Conservation (phyloP, 192 early-diverging fungal species). For the Rhizoclosmatium sp. region DNA sequence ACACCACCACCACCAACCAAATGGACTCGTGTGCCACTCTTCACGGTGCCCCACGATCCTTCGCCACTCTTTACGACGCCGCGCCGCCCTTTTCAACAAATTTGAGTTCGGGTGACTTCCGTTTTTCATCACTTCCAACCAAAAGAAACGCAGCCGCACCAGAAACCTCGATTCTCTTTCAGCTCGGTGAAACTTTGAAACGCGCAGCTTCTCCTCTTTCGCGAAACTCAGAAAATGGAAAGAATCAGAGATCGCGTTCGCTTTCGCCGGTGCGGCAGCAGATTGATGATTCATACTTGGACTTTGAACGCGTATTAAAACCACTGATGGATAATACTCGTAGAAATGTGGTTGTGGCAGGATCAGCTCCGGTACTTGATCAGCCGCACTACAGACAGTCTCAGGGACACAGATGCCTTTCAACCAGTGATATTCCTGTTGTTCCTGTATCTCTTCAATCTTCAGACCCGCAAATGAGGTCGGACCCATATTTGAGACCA, state of each 20-base stretch:
- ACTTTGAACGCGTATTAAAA: not conserved
- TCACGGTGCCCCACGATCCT: slow-evolving; percentile 31
- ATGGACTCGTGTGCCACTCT: slow-evolving; percentile 6
- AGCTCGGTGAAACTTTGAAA: not conserved
- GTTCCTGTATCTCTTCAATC: not conserved
- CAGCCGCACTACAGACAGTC: not conserved
- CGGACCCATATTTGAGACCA: slow-evolving; percentile 17
- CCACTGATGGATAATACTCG: not conserved
- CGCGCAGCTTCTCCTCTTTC: slow-evolving; percentile 1
- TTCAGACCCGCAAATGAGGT: slow-evolving; percentile 5
- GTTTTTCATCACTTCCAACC: slow-evolving; percentile 43
- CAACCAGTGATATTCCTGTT: not conserved
- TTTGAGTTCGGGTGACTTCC: slow-evolving; percentile 42
- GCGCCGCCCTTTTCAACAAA: slow-evolving; percentile 29
- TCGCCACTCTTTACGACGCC: slow-evolving; percentile 46
- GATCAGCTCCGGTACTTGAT: not conserved
- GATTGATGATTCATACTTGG: not conserved
- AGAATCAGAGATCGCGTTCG: not conserved
- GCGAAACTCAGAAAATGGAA: not conserved
- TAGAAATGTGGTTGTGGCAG: not conserved
- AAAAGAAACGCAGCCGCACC: slow-evolving; percentile 32
- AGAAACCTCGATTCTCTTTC: not conserved
- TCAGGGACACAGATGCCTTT: not conserved
- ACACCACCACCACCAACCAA: not conserved
- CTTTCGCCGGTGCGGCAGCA: not conserved